Base-by-base conservation (phyloP, 306 rosid species). In the Cicer chorassanicum region DNA sequence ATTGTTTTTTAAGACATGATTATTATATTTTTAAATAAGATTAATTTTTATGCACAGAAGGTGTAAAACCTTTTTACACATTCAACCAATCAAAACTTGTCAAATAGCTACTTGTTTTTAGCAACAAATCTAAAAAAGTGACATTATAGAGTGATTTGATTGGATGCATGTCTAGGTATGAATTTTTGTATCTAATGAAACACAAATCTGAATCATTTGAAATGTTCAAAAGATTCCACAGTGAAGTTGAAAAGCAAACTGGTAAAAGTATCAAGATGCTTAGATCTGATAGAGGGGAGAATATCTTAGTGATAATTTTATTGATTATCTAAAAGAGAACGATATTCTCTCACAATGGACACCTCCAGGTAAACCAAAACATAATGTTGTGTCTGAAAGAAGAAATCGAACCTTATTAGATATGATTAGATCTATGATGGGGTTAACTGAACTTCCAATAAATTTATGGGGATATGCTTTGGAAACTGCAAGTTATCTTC, bases 401-500 rank as follows among this genome's bases (percentile, higher is more conserved):
- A 54, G 13, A 57, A 56, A 24, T 24, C 1, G 4, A 57, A 57
- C 41, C n/a, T 57, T 60, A 60, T 60, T 60, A 34, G 19, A 12
- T 60, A 34, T 60, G 19, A 16, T 34, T 10, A 60, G 65, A 60
- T 60, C 65, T 2, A 60, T 60, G 65, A 59, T 34, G 65, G 16
- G 18, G 9, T 60, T 60, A 9, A 60, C 5, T 29, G 19, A 60
- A 29, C 65, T 34, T 60, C 65, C 65, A 21, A 9, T 10, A 34
- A 12, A 60, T 60, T 34, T 34, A 60, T 12, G 65, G 65, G 65
- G 43, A 0, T 56, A 19, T 43, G 76, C 67, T 56, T 70, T 72
- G 13, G 78, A 74, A 36, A 11, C 18, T 4, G 21, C 50, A 9
- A 1, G 41, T 2, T 62, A 74, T 48, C 21, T 74, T 16, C 16